phyloP scores from a whole-genome alignment of 345 rosid species.

The Eucalyptus viminalis region DNA sequence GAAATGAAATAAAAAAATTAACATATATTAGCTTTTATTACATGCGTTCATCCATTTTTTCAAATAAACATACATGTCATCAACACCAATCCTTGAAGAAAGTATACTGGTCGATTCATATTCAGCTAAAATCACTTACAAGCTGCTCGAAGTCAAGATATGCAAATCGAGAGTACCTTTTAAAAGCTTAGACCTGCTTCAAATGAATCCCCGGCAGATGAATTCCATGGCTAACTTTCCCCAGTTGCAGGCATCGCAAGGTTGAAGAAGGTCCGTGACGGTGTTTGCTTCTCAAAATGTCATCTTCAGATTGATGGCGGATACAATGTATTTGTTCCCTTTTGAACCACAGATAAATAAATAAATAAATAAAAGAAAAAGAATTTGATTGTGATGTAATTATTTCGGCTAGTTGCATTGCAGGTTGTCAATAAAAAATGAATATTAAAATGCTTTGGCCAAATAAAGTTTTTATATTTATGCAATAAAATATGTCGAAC shows the following conservation, averaged over 20 bases:
- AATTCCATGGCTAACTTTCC: background rate
- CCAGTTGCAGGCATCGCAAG: background rate
- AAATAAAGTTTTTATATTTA: background rate
- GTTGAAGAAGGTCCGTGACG: background rate
- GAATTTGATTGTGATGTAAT: background rate
- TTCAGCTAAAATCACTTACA: background rate
- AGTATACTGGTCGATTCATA: background rate
- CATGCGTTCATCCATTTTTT: background rate
- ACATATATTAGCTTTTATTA: background rate
- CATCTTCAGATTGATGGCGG: background rate
- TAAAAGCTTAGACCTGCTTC: background rate
- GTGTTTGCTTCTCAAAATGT: background rate
- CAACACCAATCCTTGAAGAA: background rate
- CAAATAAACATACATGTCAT: background rate
- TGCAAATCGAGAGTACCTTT: background rate
- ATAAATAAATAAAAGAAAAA: too few relatives aligned
- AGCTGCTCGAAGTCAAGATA: background rate
- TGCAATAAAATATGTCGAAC: background rate
- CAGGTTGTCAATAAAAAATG: background rate
- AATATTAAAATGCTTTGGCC: background rate
- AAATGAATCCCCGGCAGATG: background rate
- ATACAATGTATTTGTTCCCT: background rate
- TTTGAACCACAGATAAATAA: background rate
- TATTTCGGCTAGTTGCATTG: background rate
- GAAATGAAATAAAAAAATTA: background rate